Conservation (phyloP, 768 basidiomycete species). For the Cystobasidium ongulense region DNA sequence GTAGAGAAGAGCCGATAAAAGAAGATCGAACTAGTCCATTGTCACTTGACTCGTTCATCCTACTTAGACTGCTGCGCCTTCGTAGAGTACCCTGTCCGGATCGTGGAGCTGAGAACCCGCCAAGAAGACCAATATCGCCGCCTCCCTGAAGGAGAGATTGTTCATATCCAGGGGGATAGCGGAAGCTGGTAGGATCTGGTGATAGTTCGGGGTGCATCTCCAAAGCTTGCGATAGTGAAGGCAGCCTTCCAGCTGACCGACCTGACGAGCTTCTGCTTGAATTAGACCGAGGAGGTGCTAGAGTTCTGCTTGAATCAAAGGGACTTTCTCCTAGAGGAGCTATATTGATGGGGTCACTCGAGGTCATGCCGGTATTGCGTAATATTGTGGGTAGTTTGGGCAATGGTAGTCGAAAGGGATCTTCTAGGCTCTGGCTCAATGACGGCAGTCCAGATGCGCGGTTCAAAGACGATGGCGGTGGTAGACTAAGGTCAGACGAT, state of each 20-base stretch:
- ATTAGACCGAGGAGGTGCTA: background rate
- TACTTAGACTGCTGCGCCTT: background rate
- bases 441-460: background rate
- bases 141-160: background rate
- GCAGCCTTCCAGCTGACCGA: background rate
- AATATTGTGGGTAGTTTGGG: background rate
- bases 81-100: background rate
- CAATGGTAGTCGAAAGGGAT: background rate
- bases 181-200: background rate
- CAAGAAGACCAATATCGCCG: background rate
- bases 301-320: background rate
- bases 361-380: background rate
- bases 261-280: background rate
- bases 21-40: background rate
- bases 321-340: background rate
- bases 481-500: background rate
- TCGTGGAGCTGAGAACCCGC: background rate
- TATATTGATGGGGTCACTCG: background rate
- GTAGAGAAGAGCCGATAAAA: background rate
- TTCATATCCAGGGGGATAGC: background rate
- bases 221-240: conserved; percentile 2
- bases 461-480: background rate
- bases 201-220: conserved; percentile 1
- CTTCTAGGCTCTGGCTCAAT: background rate
- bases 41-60: background rate